phyloP scores from a whole-genome alignment of 2,329 filamentous ascomycete species.

The Teratosphaeria viscida region DNA sequence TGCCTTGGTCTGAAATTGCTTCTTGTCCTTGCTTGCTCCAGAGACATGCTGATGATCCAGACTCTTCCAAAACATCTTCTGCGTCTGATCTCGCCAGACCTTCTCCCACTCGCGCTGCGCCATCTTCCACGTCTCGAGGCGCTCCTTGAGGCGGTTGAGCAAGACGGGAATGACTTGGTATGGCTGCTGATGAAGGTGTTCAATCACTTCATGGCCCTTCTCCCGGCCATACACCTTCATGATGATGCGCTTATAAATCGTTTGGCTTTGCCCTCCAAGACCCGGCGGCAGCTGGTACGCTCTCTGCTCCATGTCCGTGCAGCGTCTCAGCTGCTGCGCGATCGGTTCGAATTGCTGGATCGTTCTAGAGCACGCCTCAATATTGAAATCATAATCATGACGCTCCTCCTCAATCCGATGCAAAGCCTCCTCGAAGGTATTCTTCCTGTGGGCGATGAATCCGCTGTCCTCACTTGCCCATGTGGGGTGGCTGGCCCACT shows the following conservation, averaged over 20 bases:
- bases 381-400: slow-evolving; percentile 97
- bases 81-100: slow-evolving; percentile 93
- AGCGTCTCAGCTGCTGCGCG: slow-evolving; percentile 75
- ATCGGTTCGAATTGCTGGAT: slow-evolving; percentile 94
- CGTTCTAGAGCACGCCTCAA: slow-evolving; percentile 87
- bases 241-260: slow-evolving; percentile 91
- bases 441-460: slow-evolving; percentile 96
- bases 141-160: slow-evolving; percentile 81
- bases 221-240: slow-evolving; percentile 94
- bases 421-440: slow-evolving; percentile 83
- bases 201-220: slow-evolving; percentile 72
- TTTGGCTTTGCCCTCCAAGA: slow-evolving; percentile 84
- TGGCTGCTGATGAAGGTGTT: slow-evolving; percentile 74
- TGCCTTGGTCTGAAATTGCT: slow-evolving; percentile 79
- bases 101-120: slow-evolving; percentile 98
- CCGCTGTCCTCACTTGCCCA: slow-evolving; percentile 98
- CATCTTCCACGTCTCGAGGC: slow-evolving; percentile 95
- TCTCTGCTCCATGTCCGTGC: slow-evolving; percentile 52
- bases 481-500: slow-evolving; percentile 97
- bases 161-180: slow-evolving; percentile 83
- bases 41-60: slow-evolving; percentile 93
- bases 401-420: slow-evolving; percentile 96
- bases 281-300: slow-evolving; percentile 71
- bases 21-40: slow-evolving; percentile 81
- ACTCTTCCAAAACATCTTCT: slow-evolving; percentile 89